phyloP scores from a whole-genome alignment of 1,139 yeast species.

The Wickerhamomyces sp. region DNA sequence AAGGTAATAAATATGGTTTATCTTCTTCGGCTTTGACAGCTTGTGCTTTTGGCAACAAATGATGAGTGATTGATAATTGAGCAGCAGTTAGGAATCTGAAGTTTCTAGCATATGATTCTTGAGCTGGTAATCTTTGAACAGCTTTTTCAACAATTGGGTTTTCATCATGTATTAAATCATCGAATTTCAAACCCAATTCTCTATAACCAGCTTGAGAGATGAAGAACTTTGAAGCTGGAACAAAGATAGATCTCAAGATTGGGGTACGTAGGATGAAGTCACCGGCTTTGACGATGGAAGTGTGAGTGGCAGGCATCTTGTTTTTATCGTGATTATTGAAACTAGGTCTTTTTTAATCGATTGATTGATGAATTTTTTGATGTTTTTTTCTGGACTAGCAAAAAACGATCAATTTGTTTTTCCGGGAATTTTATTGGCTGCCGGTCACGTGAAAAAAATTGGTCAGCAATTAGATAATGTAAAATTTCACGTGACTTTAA shows the following conservation, averaged over 20 bases:
- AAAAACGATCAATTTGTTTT: conserved; percentile 10
- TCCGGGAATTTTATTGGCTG: conserved; percentile 16
- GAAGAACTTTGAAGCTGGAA: conserved; percentile 77
- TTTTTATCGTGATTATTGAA: neutral
- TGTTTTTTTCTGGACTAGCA: neutral
- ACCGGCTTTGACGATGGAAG: conserved; percentile 77
- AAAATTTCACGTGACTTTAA: neutral
- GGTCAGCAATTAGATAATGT: neutral
- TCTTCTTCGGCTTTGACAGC: conserved; percentile 81
- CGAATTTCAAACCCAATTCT: conserved; percentile 83
- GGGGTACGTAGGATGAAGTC: conserved; percentile 83
- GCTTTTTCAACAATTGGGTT: conserved; percentile 85
- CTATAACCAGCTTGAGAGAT: conserved; percentile 83
- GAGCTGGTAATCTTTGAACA: conserved; percentile 76
- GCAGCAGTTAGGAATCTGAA: conserved; percentile 90
- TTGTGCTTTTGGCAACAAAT: conserved; percentile 76
- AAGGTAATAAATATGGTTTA: conserved; percentile 79
- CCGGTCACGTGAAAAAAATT: neutral
- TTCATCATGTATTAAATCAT: conserved; percentile 87
- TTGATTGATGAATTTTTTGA: neutral
- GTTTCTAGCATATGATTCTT: conserved; percentile 83
- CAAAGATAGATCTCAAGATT: conserved; percentile 62
- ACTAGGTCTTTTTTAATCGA: neutral
- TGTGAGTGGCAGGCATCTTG: conserved; percentile 40
- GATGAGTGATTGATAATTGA: conserved; percentile 81